These are phyloP conservation scores for Diplodia seriata DNA, from an alignment of 2,329 filamentous ascomycete species.

Conservation along the genomic window DNA sequence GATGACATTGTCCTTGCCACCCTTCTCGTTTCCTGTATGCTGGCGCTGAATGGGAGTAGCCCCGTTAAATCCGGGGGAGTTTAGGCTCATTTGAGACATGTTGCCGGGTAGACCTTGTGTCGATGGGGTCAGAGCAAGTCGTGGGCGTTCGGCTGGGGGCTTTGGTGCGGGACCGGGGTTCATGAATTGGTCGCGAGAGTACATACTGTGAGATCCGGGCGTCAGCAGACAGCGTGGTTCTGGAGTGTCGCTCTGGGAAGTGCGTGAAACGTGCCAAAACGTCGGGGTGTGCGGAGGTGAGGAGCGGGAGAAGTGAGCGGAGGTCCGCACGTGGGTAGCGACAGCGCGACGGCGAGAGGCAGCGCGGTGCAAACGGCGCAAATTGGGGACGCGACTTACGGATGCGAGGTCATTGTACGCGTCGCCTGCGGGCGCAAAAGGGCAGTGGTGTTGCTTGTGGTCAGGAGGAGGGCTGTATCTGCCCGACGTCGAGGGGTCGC, in stretches of 20 bases:
- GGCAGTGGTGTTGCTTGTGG: conserved; percentile 5
- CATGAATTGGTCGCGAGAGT: conserved; percentile 79
- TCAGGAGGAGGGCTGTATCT: conserved; percentile 24
- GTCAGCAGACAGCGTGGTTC: conserved; percentile 6
- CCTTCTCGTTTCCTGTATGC: conserved; percentile 51
- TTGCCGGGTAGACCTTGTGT: conserved; percentile 74
- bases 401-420: conserved; percentile 19
- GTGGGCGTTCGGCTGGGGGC: conserved; percentile 83
- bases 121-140: conserved; percentile 79
- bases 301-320: conserved; percentile 16
- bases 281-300: background rate
- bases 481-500: conserved; percentile 29
- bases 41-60: conserved; percentile 46
- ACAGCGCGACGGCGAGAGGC: conserved; percentile 12
- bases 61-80: conserved; percentile 60
- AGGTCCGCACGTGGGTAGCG: conserved; percentile 17
- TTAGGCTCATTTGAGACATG: conserved; percentile 78
- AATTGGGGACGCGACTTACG: conserved; percentile 28
- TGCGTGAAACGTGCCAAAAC: background rate
- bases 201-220: conserved; percentile 56
- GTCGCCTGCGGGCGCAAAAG: conserved; percentile 14
- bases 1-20: conserved; percentile 49
- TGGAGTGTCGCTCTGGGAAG: background rate
- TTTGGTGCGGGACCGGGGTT: conserved; percentile 94
- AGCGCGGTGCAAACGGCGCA: background rate